These are phyloP conservation scores for Taphrina deformans DNA, from an alignment of 1,139 yeast species.

Conservation along the genomic window DNA sequence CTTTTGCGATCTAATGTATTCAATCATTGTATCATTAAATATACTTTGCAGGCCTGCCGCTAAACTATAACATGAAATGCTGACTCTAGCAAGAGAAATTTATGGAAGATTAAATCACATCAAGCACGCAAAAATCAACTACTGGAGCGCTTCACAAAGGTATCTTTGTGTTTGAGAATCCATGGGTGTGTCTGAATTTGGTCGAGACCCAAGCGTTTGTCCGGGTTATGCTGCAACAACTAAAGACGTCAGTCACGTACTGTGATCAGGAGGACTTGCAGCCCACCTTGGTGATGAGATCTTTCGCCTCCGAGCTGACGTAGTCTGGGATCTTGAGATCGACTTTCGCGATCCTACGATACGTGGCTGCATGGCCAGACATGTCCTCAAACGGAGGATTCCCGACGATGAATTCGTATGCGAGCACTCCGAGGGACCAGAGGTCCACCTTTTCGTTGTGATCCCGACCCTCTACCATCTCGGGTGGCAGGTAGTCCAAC, in stretches of 20 bases:
- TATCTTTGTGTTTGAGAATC: conserved; percentile 61
- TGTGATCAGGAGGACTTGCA: background rate
- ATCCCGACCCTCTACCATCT: conserved; percentile 80
- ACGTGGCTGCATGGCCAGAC: conserved; percentile 64
- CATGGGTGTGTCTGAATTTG: conserved; percentile 78
- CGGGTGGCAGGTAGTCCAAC: conserved; percentile 91
- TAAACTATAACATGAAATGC: background rate
- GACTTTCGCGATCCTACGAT: conserved; percentile 71
- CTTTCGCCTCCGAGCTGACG: conserved; percentile 72
- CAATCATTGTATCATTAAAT: background rate
- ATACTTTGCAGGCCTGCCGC: background rate
- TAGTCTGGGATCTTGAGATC: conserved; percentile 72
- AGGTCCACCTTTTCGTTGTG: conserved; percentile 80
- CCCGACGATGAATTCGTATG: conserved; percentile 85
- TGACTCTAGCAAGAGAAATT: background rate
- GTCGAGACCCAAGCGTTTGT: conserved; percentile 59
- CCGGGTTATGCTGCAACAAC: conserved; percentile 67
- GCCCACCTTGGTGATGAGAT: conserved; percentile 56
- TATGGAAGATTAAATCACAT: too few species aligned
- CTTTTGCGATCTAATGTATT: too few species aligned
- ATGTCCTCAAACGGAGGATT: conserved; percentile 86
- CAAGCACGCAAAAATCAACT: background rate
- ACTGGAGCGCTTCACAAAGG: conserved; percentile 30
- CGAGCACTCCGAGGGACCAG: conserved; percentile 88
- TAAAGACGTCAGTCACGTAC: conserved; percentile 32